Base-by-base conservation (phyloP, 1,139 yeast genomes). In the Pichia sp. region DNA sequence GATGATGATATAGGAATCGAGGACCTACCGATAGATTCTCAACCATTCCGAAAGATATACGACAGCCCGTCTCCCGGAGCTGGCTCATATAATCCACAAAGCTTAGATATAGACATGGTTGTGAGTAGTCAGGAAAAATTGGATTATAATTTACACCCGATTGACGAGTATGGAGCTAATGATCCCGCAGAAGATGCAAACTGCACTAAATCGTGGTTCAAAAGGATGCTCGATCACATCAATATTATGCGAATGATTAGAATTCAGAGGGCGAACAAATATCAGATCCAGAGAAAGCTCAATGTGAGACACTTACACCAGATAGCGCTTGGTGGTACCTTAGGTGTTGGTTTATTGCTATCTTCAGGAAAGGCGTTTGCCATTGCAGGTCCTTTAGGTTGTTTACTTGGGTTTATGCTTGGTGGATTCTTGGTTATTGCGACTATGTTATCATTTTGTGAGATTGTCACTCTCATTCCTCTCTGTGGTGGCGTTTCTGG, bases 401-500 rank as follows among this genome's bases (percentile, higher is more conserved):
- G 87, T 3, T 56, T 84, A 9, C 51, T 86, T 3, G 94, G 94
- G 2, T 85, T 77, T 51, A 42, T 69, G 0, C 59, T 84, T 10
- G 72, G 85, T 27, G 93, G 93, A 0, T 51, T 74, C 1, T 66
- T 85, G 13, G 87, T 83, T 1, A 57, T 79, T 29, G 71, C 81
- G 3, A 77, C 93, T 2, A 73, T 84, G 69, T 62, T 78, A 18
- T 76, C 88, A 5, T 79, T 84, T 53, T 84, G 94, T 42, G 96
- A 86, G 58, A 81, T 86, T 82, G 86, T 84, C 10, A 82, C 94
- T 0, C 66, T 85, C 44, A 74, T 84, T 19, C 93, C 95, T 0
- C 73, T 83, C 19, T 81, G 84, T 18, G 87, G 86, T 34, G 93
- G 94, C 6, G 81, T 79, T 16, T 74, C 83, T 3, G 86, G 86